A percentile compares a stretch with the other conserved stretches of the same genome.
phyloP scores from a whole-genome alignment of 73 alveolate species.

The Breviolum minutum region DNA sequence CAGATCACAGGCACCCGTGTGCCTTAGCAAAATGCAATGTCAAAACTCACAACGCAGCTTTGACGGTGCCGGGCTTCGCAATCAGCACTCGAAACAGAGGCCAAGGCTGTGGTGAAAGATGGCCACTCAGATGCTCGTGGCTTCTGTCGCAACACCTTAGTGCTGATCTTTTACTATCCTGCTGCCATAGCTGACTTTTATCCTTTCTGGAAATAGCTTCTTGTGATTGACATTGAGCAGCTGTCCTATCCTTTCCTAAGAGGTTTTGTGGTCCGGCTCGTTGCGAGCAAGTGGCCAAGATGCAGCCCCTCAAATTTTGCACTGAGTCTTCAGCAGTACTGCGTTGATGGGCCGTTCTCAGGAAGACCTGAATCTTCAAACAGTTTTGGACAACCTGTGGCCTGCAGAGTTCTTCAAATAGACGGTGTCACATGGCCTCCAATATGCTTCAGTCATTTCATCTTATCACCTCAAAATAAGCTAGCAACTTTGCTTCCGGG shows the following conservation, averaged over 20 bases:
- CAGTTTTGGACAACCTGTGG: no score
- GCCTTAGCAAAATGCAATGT: not conserved
- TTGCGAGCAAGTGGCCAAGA: no score
- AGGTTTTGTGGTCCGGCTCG: no score
- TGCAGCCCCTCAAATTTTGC: no score
- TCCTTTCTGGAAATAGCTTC: no score
- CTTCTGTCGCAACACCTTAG: not conserved
- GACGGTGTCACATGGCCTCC: no score
- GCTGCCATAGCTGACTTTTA: no score
- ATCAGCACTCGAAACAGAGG: not conserved
- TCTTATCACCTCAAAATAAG: not conserved
- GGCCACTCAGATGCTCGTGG: slow-evolving; percentile 58
- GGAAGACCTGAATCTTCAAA: slow-evolving; percentile 12
- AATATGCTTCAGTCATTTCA: no score
- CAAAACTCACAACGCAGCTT: not conserved
- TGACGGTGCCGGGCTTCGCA: no score
- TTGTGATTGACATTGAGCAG: no score
- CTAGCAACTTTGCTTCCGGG: slow-evolving; percentile 21
- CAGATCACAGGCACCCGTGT: not conserved
- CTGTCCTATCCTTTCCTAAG: no score
- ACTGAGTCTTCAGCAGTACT: not conserved
- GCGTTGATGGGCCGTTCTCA: slow-evolving; percentile 10
- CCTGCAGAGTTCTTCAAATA: no score
- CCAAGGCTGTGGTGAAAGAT: slow-evolving; percentile 46
- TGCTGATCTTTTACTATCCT: not conserved